Base-by-base conservation (phyloP, 805 yeast genomes). In the Hyphopichia homilentoma region DNA sequence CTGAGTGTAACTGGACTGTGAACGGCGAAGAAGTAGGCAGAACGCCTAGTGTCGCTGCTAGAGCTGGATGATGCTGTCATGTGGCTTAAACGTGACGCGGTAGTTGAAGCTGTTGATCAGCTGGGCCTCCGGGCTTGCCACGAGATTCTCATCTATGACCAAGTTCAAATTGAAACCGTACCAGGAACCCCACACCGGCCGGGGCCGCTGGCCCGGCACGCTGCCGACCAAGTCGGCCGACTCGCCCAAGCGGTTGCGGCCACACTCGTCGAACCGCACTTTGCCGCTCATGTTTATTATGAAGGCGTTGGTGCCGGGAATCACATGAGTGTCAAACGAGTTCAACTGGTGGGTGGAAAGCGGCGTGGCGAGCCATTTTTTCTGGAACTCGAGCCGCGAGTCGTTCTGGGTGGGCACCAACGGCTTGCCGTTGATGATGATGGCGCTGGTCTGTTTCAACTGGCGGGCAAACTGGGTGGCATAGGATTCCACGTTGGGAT, bases 251-350 rank as follows among this genome's bases (percentile, higher is more conserved):
- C 79, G 73, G 38, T 78, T 80, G 38, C 64, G 70, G 0, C 93
- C 93, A 33, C 81, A 72, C 47, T 84, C 93, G 54, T 84, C 93
- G 45, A 83, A 84, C 39, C 79, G 66, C 8, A 83, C 84, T 52
- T 81, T 84, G 2, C 73, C 64, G n/a, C 74, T 62, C 11, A 76
- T 57, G 35, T 69, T 70, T 18, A 79, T 65, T 6, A 81, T 65
- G 23, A 67, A 52, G 1, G 73, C 63, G 1, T 77, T 78, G 0
- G 83, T 68, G 1, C 85, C 85, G 0, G 84, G 84, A 7, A 83
- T 70, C 36, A 75, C 59, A 48, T 83, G 93, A 29, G 76, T 70
- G 50, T 83, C 90, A 33, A 72, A 68, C 8, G 79, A 73, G n/a
- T 77, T 74, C 25, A 82, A 48, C 33, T 66, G 76, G 49, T 83